These are phyloP conservation scores for Oryza australiensis DNA, from an alignment of 176 grass and related monocot genomes.

Conservation along the genomic window DNA sequence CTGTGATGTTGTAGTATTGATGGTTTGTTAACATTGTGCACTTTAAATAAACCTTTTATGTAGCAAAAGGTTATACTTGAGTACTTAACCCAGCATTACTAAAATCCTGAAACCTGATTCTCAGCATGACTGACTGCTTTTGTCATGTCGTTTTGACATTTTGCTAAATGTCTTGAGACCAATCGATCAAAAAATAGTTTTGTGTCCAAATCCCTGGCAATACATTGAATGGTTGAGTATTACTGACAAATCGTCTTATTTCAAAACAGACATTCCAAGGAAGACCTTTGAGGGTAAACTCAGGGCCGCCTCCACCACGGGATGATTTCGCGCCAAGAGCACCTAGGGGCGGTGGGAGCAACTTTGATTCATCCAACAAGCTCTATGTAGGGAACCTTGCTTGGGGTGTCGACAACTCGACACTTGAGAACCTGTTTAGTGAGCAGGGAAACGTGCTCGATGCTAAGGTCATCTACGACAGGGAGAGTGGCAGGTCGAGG, in stretches of 20 bases:
- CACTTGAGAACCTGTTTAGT: slow-evolving; percentile 80
- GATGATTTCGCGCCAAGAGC: slow-evolving; percentile 56
- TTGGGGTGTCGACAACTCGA: slow-evolving; percentile 90
- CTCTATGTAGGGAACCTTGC: slow-evolving; percentile 89
- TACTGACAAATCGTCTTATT: slow-evolving; percentile 9
- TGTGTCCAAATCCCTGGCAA: not conserved
- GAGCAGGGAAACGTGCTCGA: slow-evolving; percentile 83
- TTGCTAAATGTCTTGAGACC: not conserved
- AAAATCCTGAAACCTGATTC: not conserved
- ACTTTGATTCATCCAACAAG: slow-evolving; percentile 52
- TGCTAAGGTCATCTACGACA: slow-evolving; percentile 77
- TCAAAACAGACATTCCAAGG: slow-evolving; percentile 72
- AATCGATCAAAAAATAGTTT: no score
- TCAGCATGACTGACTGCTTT: not conserved
- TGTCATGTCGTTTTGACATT: not conserved
- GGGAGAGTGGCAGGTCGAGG: slow-evolving; percentile 89
- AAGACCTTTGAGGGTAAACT: slow-evolving; percentile 72
- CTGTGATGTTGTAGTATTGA: not conserved
- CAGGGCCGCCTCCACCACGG: slow-evolving; percentile 69
- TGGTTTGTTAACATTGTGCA: not conserved
- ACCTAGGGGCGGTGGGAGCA: slow-evolving; percentile 45
- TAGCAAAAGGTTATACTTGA: not conserved
- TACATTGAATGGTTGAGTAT: not conserved
- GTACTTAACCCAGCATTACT: not conserved
- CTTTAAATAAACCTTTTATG: not conserved